Conservation (phyloP, 768 basidiomycete genomes). For the Gelatoporia subvermispora region DNA sequence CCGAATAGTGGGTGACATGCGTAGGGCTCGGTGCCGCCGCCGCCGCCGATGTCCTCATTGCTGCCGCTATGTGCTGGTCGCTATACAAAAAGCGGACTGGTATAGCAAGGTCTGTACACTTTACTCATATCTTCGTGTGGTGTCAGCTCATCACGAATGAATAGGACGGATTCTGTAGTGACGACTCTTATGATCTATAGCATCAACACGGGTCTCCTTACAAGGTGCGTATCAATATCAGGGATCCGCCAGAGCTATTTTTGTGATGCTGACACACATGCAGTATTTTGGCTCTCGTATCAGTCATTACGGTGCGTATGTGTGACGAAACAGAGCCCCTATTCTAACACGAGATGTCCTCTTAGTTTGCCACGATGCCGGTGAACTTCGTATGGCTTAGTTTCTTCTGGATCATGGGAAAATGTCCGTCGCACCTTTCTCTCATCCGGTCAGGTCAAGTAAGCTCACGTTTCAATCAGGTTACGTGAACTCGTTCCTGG, state of each 20-base stretch:
- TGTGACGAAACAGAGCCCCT: neutral
- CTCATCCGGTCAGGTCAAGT: neutral
- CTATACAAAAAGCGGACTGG: slow-evolving; percentile 45
- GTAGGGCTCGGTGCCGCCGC: slow-evolving; percentile 41
- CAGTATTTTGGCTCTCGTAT: slow-evolving; percentile 15
- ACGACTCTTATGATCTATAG: slow-evolving; percentile 21
- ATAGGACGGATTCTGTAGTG: slow-evolving; percentile 24
- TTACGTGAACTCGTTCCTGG: slow-evolving; percentile 49
- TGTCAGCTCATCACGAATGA: neutral
- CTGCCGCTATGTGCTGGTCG: slow-evolving; percentile 42
- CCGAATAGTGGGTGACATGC: slow-evolving; percentile 43
- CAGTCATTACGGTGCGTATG: slow-evolving; percentile 10
- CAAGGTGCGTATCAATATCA: slow-evolving; percentile 10
- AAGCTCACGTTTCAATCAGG: slow-evolving; percentile 25
- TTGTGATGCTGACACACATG: neutral
- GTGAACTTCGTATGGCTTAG: slow-evolving; percentile 43
- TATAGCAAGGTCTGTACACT: slow-evolving; percentile 30
- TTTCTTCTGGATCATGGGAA: slow-evolving; percentile 48
- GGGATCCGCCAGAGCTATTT: neutral
- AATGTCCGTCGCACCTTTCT: slow-evolving; percentile 31
- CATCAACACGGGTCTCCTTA: slow-evolving; percentile 22
- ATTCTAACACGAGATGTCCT: neutral
- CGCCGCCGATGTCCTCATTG: slow-evolving; percentile 47
- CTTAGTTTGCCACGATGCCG: slow-evolving; percentile 30
- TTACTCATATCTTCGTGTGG: neutral